Evolutionary conservation across 257 asterid genomes (phyloP), one percentile per base, ranked within the genome.

Genomic region (Thymus mandschuricus): DNA sequence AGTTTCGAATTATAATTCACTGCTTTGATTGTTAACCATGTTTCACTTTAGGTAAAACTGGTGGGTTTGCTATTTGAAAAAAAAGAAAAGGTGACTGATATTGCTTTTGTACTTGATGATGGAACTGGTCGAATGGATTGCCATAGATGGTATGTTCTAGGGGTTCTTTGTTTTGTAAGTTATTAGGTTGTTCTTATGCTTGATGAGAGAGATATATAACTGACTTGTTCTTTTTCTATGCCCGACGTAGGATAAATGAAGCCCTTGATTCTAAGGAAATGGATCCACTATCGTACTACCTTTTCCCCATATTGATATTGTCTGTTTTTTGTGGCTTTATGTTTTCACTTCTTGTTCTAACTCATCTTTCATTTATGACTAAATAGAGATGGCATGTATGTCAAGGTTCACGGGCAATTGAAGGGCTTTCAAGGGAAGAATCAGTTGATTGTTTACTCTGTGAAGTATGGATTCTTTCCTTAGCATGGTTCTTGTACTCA

Each of bases 91-190:
- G 74, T 84, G 55, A 89, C 96, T 71, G 97, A 88, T 67, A 79
- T 91, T 78, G 72, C 90, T 13, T 91, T 94, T 57, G 78, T 80
- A 64, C 79, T 94, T 55, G 97, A 94, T 82, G 99, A 94, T 83
- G 97, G 97, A 66, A 91, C 97, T 48, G 97, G 99, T 27, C 86
- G 96, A 52, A 72, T 91, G 38, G 85, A 81, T 66, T 94, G 97
- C 78, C 81, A 59, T 40, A 76, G 92, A 88, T 94, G 97, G 98
- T 91, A 72, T 60, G 73, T 31, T 38, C 9, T 64, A 40, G 49
- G 62, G 46, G 45, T 43, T 8, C 1, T 71, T 69, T 64, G 21
- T 40, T 54, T 12, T 66, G 70, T 38, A 45, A 29, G 11, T 41
- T 45, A 5, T 28, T 45, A 41, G 57, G 40, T 50, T 41, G 44